These are phyloP conservation scores for Colletotrichum cereale DNA, from an alignment of 2,329 filamentous ascomycete species.

Conservation along the genomic window DNA sequence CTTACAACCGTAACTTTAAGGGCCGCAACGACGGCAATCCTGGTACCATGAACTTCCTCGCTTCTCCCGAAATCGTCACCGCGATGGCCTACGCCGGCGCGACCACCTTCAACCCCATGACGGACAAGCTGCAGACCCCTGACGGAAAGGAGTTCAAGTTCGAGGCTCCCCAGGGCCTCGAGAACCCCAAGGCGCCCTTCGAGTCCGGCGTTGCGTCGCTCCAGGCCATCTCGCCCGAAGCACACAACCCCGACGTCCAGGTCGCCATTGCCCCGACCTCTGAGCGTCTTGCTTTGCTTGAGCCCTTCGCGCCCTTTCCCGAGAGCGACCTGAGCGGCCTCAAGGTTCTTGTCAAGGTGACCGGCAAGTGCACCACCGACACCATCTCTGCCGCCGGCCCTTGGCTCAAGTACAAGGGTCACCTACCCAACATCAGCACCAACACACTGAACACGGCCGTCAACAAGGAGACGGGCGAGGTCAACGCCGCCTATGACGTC, in stretches of 20 bases:
- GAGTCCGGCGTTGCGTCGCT: conserved; percentile 82
- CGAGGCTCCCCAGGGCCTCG: conserved; percentile 78
- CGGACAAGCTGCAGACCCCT: conserved; percentile 84
- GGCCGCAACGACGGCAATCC: conserved; percentile 97
- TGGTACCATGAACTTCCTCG: conserved; percentile 98
- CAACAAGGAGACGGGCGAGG: conserved; percentile 92
- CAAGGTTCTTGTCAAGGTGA: conserved; percentile 93
- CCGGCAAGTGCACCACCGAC: conserved; percentile 98
- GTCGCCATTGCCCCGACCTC: conserved; percentile 90
- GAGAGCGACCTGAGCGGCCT: conserved; percentile 79
- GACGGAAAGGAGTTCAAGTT: conserved; percentile 89
- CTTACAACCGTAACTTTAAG: conserved; percentile 98
- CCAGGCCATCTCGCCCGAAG: conserved; percentile 79
- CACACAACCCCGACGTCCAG: conserved; percentile 64
- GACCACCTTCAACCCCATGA: conserved; percentile 96
- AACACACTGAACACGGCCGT: conserved; percentile 97
- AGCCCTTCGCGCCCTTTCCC: conserved; percentile 91
- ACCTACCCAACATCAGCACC: conserved; percentile 96
- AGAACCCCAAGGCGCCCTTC: conserved; percentile 75
- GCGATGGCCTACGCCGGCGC: conserved; percentile 93
- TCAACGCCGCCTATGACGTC: conserved; percentile 91
- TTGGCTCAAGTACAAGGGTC: conserved; percentile 99
- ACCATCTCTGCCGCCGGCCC: conserved; percentile 97
- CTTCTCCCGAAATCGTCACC: conserved; percentile 95
- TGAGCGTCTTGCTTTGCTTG: conserved; percentile 88